Conservation (phyloP, 176 grass and related monocot genomes). For the Carex kokanica region DNA sequence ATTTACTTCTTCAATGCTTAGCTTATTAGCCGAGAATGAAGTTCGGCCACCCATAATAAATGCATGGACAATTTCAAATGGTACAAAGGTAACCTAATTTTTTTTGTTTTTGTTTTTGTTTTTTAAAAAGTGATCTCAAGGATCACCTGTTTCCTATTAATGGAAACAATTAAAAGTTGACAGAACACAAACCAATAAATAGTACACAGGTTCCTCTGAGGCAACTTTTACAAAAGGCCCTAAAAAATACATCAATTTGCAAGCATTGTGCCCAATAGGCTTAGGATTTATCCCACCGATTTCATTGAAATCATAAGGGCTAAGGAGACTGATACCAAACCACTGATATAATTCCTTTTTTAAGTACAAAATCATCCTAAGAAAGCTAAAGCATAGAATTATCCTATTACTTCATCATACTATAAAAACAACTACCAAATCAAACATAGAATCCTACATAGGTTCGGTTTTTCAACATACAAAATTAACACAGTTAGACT, state of each 20-base stretch:
- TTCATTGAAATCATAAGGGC: too few relatives aligned
- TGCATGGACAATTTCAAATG: constrained; percentile 61
- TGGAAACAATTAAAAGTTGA: neutral
- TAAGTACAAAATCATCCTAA: too few relatives aligned
- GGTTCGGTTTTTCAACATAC: too few relatives aligned
- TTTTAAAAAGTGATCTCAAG: neutral
- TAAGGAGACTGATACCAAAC: too few relatives aligned
- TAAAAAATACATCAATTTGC: neutral
- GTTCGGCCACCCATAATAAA: constrained; percentile 66
- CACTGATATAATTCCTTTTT: too few relatives aligned
- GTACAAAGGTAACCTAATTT: constrained; percentile 22
- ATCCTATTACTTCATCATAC: too few relatives aligned
- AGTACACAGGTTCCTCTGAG: neutral
- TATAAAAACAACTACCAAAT: too few relatives aligned
- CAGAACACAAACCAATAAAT: neutral
- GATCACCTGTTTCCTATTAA: neutral
- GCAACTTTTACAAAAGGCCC: neutral
- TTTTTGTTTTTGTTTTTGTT: neutral
- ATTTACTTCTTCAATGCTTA: constrained; percentile 92
- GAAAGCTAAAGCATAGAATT: too few relatives aligned
- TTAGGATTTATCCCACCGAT: neutral
- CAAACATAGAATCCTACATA: too few relatives aligned
- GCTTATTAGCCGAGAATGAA: constrained; percentile 70
- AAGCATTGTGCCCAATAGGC: neutral
- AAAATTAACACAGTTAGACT: too few relatives aligned